Base-by-base conservation (phyloP, 176 grass and related monocot species). In the Eragrostis nindensis region DNA sequence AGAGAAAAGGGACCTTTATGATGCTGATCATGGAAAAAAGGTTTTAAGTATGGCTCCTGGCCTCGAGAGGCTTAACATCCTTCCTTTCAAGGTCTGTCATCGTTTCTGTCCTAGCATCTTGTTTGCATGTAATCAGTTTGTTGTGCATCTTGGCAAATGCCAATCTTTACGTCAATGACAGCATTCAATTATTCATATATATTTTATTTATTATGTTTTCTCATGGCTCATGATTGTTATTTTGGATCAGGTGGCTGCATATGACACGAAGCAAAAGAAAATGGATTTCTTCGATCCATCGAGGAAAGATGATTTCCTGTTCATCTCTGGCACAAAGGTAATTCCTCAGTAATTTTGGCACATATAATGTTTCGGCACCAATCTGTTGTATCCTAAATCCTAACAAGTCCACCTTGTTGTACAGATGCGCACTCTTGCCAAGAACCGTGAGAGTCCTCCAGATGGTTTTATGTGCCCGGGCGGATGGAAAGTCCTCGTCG, bases 311-410 rank as follows among this genome's bases (percentile, higher is more conserved):
- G 95, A 98, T 80, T 98, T 94, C 62, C 75, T 98, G 40, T 98
- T 98, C 88, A 98, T 98, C 73, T 98, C 95, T 74, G 95, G 95
- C 44, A 98, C 95, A 43, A 98, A 98, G 95, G 95, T 98, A 91
- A 77, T 56, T 54, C 46, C 45, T 53, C 12, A 22, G 13, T 59
- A 16, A 25, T 62, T 16, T 57, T 41, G 7, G 49, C 63, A 80
- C 36, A 50, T 62, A 14, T 18, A 13, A 62, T 57, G 81, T 75
- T 83, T 54, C 7, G 39, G 62, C 40, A 62, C 15, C 66, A 49
- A 21, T 16, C 1, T 15, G 22, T 75, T 71, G 44, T 45, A 10
- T 11, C 0, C 1, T 36, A 43, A 24, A 6, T 36, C 24, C 70
- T 87, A 83, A 88, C 63, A 78, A n/a, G 64, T 10, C 14, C 59